phyloP scores from a whole-genome alignment of 2,329 filamentous ascomycete species.

The Exophiala bonariae region DNA sequence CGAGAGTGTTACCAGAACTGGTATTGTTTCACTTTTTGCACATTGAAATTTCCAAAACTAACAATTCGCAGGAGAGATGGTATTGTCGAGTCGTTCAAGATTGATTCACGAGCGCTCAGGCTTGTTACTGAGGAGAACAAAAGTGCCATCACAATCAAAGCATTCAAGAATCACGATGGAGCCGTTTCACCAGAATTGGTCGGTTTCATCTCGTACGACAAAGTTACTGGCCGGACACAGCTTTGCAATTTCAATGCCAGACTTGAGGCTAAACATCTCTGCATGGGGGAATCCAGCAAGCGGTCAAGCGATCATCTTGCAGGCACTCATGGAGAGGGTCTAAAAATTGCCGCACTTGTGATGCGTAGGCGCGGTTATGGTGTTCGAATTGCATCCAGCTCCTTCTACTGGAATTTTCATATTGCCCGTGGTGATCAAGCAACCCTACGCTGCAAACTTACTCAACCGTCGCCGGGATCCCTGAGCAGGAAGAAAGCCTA shows the following conservation, averaged over 20 bases:
- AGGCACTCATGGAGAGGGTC: conserved; percentile 31
- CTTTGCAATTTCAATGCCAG: conserved; percentile 29
- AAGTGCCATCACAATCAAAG: conserved; percentile 11
- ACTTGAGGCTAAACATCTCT: conserved; percentile 17
- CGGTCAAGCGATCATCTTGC: conserved; percentile 13
- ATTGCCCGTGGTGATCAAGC: conserved; percentile 11
- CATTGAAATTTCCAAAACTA: conserved; percentile 1
- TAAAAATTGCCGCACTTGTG: conserved; percentile 31
- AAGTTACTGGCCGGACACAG: conserved; percentile 21
- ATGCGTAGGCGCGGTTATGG: conserved; percentile 27
- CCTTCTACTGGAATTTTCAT: conserved; percentile 26
- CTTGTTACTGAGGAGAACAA: conserved; percentile 4
- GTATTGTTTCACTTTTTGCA: conserved; percentile 3
- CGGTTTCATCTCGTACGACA: conserved; percentile 28
- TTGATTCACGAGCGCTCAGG: conserved; percentile 8
- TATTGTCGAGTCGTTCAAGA: conserved; percentile 14
- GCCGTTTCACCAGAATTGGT: conserved; percentile 9
- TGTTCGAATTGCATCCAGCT: conserved; percentile 22
- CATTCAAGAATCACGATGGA: not conserved
- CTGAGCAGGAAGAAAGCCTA: conserved; percentile 3
- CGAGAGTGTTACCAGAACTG: conserved; percentile 25
- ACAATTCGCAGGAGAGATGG: conserved; percentile 22
- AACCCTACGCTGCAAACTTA: conserved; percentile 8
- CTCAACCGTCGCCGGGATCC: not conserved
- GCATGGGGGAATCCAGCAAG: conserved; percentile 20